These are phyloP conservation scores for Lenwebbia sp. DNA, from an alignment of 345 rosid genomes.

Conservation along the genomic window DNA sequence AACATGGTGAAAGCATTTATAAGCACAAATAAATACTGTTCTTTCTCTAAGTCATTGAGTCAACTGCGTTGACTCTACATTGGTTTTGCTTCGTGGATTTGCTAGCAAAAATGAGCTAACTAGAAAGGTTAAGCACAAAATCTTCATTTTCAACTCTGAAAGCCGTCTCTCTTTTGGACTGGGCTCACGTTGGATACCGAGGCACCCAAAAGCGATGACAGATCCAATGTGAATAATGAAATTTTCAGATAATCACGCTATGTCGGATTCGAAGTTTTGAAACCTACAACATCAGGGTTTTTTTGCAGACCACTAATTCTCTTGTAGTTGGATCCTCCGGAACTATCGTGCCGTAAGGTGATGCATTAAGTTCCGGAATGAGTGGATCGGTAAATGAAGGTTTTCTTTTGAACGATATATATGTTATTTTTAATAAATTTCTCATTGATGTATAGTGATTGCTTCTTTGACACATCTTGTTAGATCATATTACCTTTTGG, in stretches of 20 bases:
- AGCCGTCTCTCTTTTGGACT: not conserved
- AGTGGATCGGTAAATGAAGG: not conserved
- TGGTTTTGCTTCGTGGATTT: too few species aligned
- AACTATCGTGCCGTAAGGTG: not conserved
- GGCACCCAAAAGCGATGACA: not conserved
- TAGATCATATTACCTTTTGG: not conserved
- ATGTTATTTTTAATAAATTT: not conserved
- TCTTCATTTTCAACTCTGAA: not conserved
- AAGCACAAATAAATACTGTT: too few species aligned
- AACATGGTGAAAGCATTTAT: too few species aligned
- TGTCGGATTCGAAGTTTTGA: not conserved
- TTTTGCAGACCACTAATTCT: not conserved
- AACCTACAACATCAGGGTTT: not conserved
- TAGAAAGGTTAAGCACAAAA: not conserved
- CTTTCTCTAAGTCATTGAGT: too few species aligned
- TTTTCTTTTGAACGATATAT: not conserved
- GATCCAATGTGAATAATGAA: not conserved
- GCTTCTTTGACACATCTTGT: not conserved
- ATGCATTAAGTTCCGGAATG: not conserved
- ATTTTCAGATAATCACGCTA: not conserved
- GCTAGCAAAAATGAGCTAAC: not conserved
- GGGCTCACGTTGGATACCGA: not conserved
- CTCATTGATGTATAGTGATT: too few species aligned
- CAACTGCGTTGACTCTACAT: too few species aligned
- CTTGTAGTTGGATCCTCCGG: not conserved